Evolutionary conservation across 139 green algal species (phyloP).

Genomic region (Trebouxia sp.): DNA sequence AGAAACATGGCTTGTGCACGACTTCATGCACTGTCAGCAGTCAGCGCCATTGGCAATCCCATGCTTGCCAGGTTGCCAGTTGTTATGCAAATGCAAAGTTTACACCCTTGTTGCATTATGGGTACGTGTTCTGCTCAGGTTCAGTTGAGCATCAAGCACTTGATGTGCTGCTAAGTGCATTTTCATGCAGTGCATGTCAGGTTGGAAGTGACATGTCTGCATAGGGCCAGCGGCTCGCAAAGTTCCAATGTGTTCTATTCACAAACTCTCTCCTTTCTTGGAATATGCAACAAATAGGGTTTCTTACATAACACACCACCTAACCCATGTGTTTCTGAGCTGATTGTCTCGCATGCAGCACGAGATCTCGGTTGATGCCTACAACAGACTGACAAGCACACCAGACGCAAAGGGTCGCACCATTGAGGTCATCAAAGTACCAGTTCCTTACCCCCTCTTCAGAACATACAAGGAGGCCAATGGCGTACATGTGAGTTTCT

Average conservation of each 20-base stretch:
- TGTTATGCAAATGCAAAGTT: too few relatives aligned
- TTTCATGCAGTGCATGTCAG: too few relatives aligned
- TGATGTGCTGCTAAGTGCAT: too few relatives aligned
- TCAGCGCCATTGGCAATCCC: too few relatives aligned
- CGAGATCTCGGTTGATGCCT: constrained; percentile 44
- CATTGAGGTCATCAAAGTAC: constrained; percentile 71
- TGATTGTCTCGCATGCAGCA: constrained; percentile 39
- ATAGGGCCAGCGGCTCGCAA: too few relatives aligned
- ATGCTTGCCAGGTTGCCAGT: too few relatives aligned
- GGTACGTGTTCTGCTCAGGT: too few relatives aligned
- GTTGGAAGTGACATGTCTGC: too few relatives aligned
- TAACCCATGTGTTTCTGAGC: neutral
- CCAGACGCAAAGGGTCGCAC: constrained; percentile 61
- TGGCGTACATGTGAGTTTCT: constrained; percentile 42
- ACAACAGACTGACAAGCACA: constrained; percentile 36
- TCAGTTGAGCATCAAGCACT: too few relatives aligned
- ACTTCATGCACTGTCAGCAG: neutral
- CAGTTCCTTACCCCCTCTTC: constrained; percentile 56
- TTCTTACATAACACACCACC: neutral
- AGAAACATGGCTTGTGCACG: neutral
- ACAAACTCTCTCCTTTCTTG: neutral
- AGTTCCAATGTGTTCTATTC: too few relatives aligned
- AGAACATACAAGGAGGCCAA: constrained; percentile 59
- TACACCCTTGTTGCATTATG: too few relatives aligned
- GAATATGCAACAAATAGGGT: neutral